Percentiles rank a stretch among this genome's conserved stretches.
phyloP scores from a whole-genome alignment of 2,329 filamentous ascomycete species.

The Phoma sp. region DNA sequence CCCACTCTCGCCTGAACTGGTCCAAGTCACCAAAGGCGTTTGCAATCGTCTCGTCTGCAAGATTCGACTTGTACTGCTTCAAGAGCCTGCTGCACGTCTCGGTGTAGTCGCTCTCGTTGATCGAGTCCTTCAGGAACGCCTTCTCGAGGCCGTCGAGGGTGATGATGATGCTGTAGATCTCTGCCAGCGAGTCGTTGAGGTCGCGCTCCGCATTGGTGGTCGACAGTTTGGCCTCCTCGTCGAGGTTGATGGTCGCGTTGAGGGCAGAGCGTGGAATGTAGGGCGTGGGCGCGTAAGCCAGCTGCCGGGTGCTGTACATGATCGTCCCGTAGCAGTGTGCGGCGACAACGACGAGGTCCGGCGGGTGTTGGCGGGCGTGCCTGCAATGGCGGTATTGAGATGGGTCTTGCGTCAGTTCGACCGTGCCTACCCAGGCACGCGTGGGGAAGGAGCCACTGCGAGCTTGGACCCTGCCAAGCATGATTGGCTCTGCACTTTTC shows the following conservation, averaged over 20 bases:
- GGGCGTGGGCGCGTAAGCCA: slow-evolving; percentile 87
- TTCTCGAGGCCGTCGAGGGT: slow-evolving; percentile 96
- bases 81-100: slow-evolving; percentile 93
- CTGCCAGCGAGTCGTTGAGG: slow-evolving; percentile 92
- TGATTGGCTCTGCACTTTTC: slow-evolving; percentile 28
- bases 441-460: slow-evolving; percentile 30
- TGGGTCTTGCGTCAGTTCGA: slow-evolving; percentile 21
- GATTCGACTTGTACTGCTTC: slow-evolving; percentile 95
- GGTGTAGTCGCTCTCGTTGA: slow-evolving; percentile 90
- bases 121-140: slow-evolving; percentile 94
- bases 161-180: slow-evolving; percentile 97
- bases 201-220: slow-evolving; percentile 88
- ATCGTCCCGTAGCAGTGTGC: background rate
- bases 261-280: slow-evolving; percentile 86
- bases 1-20: slow-evolving; percentile 89
- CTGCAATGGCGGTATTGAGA: background rate
- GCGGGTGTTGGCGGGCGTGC: background rate
- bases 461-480: slow-evolving; percentile 38
- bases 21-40: slow-evolving; percentile 87
- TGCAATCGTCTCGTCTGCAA: slow-evolving; percentile 91
- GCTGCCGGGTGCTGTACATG: slow-evolving; percentile 61
- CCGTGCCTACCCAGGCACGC: slow-evolving; percentile 25
- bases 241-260: slow-evolving; percentile 89
- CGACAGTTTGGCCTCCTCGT: slow-evolving; percentile 94
- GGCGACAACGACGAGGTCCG: background rate